A percentile compares a stretch with the other conserved stretches of the same genome.
These are phyloP conservation scores for Platanthera guangdongensis DNA, from an alignment of 106 monocot species.

Conservation along the genomic window DNA sequence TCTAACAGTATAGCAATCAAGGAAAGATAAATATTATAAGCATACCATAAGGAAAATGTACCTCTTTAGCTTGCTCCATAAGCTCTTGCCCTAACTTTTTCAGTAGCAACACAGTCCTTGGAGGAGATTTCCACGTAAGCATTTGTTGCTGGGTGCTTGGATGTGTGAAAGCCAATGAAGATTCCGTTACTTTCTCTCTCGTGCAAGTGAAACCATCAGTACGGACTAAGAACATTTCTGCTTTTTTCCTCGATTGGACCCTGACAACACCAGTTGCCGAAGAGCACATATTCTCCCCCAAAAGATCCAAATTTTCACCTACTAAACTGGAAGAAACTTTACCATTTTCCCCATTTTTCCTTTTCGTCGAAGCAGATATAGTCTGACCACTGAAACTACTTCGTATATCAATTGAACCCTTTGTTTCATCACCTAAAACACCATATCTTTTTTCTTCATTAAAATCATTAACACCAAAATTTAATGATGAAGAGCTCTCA, in stretches of 20 bases:
- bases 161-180: slow-evolving; percentile 97
- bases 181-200: slow-evolving; percentile 95
- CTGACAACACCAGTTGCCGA: slow-evolving; percentile 93
- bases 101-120: slow-evolving; percentile 83
- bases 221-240: slow-evolving; percentile 94
- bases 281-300: slow-evolving; percentile 78
- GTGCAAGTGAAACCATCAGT: slow-evolving; percentile 96
- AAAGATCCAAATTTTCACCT: slow-evolving; percentile 19
- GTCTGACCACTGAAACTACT: slow-evolving; percentile 13
- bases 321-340: slow-evolving; percentile 17
- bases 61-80: slow-evolving; percentile 98
- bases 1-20: background rate
- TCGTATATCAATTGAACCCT: slow-evolving; percentile 4
- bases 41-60: slow-evolving; percentile 14
- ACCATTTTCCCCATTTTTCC: slow-evolving; percentile 3
- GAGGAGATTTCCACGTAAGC: slow-evolving; percentile 99
- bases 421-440: slow-evolving; percentile 16
- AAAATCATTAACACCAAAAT: slow-evolving; percentile 13
- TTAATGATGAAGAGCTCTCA: slow-evolving; percentile 17
- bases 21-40: background rate
- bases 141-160: slow-evolving; percentile 99
- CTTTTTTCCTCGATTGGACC: slow-evolving; percentile 92
- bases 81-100: slow-evolving; percentile 89
- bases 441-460: slow-evolving; percentile 10
- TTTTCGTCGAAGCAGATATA: slow-evolving; percentile 8